phyloP scores from a whole-genome alignment of 345 rosid genomes.

The Eutrema heterophyllum region DNA sequence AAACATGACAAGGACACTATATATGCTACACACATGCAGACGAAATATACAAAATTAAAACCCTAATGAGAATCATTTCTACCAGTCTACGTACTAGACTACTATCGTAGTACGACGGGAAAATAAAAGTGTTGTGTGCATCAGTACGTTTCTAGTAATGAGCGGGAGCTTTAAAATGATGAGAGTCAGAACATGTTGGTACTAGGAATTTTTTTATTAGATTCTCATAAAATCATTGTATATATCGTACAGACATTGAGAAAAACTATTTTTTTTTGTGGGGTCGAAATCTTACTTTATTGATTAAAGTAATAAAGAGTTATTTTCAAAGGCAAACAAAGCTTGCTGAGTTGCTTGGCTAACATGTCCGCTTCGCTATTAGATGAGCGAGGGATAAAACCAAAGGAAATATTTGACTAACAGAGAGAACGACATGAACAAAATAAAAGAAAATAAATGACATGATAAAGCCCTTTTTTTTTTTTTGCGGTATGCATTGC shows the following conservation, averaged over 20 bases:
- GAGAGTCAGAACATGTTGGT: constrained; percentile 8
- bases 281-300: no score
- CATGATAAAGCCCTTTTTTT: not conserved
- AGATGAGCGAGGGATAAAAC: no score
- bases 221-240: constrained; percentile 1
- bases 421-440: not conserved
- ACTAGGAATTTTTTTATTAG: not conserved
- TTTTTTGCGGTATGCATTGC: no score
- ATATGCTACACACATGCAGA: not conserved
- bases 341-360: no score
- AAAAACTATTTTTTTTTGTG: not conserved
- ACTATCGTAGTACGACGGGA: constrained; percentile 6
- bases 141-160: constrained; percentile 16
- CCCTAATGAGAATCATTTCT: constrained; percentile 6
- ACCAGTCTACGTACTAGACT: not conserved
- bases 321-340: not conserved
- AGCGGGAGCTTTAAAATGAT: constrained; percentile 9
- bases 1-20: not conserved
- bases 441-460: not conserved
- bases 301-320: no score
- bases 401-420: not conserved
- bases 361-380: no score
- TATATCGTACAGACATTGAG: not conserved
- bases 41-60: not conserved
- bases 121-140: not conserved